Conservation (phyloP, 2,329 filamentous ascomycete genomes). For the Aspergillus costaricaensis region DNA sequence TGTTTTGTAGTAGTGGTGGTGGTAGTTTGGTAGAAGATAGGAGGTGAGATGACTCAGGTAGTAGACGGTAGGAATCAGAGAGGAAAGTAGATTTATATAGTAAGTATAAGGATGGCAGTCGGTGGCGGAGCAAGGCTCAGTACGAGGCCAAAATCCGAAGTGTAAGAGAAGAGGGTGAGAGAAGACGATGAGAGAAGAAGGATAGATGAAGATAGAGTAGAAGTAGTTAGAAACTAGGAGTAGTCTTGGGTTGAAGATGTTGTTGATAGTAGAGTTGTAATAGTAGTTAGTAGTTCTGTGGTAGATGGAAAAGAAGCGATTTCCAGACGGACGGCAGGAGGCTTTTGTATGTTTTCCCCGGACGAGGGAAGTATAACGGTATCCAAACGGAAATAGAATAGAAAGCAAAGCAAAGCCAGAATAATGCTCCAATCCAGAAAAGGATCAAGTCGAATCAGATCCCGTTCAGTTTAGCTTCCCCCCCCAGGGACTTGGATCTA, state of each 20-base stretch:
- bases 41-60: background rate
- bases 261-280: background rate
- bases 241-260: slow-evolving; percentile 3
- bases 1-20: background rate
- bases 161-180: background rate
- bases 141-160: slow-evolving; percentile 9
- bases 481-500: slow-evolving; percentile 3
- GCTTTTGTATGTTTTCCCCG: slow-evolving; percentile 20
- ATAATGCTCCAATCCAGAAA: slow-evolving; percentile 9
- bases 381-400: slow-evolving; percentile 13
- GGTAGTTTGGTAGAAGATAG: background rate
- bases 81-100: slow-evolving; percentile 2
- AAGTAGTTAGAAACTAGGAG: background rate
- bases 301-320: slow-evolving; percentile 8
- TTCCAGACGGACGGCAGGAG: slow-evolving; percentile 4
- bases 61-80: background rate
- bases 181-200: background rate
- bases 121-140: slow-evolving; percentile 24
- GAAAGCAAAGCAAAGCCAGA: slow-evolving; percentile 8
- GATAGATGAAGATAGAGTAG: slow-evolving; percentile 4
- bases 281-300: slow-evolving; percentile 1
- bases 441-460: slow-evolving; percentile 1
- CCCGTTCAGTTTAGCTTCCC: slow-evolving; percentile 17
- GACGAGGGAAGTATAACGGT: slow-evolving; percentile 12
- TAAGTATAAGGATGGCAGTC: slow-evolving; percentile 16